Percentiles rank a stretch among this genome's conserved stretches.
Evolutionary conservation across 768 basidiomycete species (phyloP).

Genomic region (Trametes meyenii): DNA sequence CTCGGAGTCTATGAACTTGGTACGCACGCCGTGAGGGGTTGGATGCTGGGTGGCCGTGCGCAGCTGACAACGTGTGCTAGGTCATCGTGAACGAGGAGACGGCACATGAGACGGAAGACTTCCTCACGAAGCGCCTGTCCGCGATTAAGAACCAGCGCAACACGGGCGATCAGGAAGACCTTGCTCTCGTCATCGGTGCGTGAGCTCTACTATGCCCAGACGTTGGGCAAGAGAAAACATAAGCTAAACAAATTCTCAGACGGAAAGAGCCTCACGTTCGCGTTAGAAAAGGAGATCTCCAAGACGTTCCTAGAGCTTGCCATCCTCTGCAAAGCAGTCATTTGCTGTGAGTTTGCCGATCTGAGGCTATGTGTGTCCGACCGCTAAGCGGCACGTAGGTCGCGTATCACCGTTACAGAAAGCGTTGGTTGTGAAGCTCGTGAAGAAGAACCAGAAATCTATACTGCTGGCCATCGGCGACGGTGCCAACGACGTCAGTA

Average conservation of each 20-base stretch:
- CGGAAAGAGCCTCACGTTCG: slow-evolving; percentile 92
- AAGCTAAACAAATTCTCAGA: slow-evolving; percentile 48
- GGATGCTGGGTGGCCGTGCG: not conserved
- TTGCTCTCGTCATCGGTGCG: slow-evolving; percentile 92
- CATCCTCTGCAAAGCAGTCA: slow-evolving; percentile 97
- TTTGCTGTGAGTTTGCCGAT: slow-evolving; percentile 74
- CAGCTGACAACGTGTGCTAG: slow-evolving; percentile 41
- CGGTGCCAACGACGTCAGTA: slow-evolving; percentile 97
- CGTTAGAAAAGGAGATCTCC: slow-evolving; percentile 90
- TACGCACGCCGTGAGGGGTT: slow-evolving; percentile 37
- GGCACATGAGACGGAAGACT: slow-evolving; percentile 78
- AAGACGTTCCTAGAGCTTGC: slow-evolving; percentile 92
- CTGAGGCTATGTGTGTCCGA: not conserved
- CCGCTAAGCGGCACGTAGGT: slow-evolving; percentile 46
- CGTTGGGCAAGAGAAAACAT: not conserved
- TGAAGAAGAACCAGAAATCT: slow-evolving; percentile 93
- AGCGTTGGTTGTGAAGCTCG: slow-evolving; percentile 96
- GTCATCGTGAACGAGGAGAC: slow-evolving; percentile 94
- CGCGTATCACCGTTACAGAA: slow-evolving; percentile 98
- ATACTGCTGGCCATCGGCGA: slow-evolving; percentile 97
- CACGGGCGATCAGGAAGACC: slow-evolving; percentile 86
- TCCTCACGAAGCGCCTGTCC: slow-evolving; percentile 82
- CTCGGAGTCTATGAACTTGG: slow-evolving; percentile 98
- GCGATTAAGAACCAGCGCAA: slow-evolving; percentile 94
- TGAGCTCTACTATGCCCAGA: not conserved